Conservation (phyloP, 768 basidiomycete genomes). For the Leucocoprinus leucothites region DNA sequence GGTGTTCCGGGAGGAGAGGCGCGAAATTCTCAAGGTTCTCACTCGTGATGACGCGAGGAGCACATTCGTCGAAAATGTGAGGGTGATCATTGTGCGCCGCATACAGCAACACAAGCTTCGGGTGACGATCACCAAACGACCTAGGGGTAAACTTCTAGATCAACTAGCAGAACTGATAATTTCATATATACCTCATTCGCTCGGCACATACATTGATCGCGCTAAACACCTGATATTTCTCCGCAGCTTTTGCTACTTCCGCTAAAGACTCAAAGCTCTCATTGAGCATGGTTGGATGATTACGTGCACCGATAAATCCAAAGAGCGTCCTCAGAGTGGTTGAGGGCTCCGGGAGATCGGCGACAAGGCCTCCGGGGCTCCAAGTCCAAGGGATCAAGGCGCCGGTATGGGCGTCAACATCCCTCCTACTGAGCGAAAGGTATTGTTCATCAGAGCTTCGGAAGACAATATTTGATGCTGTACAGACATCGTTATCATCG, state of each 20-base stretch:
- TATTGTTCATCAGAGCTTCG: background rate
- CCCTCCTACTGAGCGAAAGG: slow-evolving; percentile 12
- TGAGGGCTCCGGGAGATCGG: slow-evolving; percentile 13
- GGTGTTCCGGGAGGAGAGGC: background rate
- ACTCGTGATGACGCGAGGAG: slow-evolving; percentile 2
- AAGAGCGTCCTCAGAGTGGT: slow-evolving; percentile 16
- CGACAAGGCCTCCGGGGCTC: slow-evolving; percentile 1
- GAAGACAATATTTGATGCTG: background rate
- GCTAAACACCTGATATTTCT: slow-evolving; percentile 13
- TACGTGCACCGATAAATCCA: slow-evolving; percentile 15
- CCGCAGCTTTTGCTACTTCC: slow-evolving; percentile 13
- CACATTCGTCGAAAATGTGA: slow-evolving; percentile 6
- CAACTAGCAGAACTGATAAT: no score
- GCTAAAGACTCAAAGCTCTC: slow-evolving; percentile 10
- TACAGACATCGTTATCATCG: no score
- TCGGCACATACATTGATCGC: slow-evolving; percentile 15
- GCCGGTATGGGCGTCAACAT: slow-evolving; percentile 15
- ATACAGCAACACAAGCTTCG: slow-evolving; percentile 8
- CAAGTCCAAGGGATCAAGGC: slow-evolving; percentile 15
- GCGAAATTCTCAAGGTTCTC: slow-evolving; percentile 2
- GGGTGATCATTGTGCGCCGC: slow-evolving; percentile 7
- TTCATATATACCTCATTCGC: background rate
- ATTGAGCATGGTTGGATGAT: slow-evolving; percentile 8
- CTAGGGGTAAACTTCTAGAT: background rate
- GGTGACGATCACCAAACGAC: slow-evolving; percentile 6